Evolutionary conservation across 176 grass and related monocot species (phyloP).

Genomic region (Avena sativa): DNA sequence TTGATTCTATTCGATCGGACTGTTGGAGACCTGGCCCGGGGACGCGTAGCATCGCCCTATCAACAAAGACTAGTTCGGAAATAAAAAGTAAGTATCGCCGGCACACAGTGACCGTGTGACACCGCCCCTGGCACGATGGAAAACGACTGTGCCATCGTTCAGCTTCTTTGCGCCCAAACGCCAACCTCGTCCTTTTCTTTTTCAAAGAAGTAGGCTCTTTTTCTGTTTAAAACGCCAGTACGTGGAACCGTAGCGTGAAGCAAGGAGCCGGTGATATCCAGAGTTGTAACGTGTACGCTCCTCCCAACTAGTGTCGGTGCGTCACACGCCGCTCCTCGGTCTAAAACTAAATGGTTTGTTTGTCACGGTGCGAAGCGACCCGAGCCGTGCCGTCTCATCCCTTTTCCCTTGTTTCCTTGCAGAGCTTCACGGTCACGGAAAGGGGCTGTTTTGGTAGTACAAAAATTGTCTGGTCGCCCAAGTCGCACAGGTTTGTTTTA

Average conservation of each 20-base stretch:
- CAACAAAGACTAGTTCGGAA: not conserved
- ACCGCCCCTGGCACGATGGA: not conserved
- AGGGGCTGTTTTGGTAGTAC: too few species aligned
- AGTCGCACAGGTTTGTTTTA: not conserved
- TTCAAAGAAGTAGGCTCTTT: too few species aligned
- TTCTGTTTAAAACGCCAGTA: not conserved
- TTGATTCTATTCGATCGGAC: too few species aligned
- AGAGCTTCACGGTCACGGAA: too few species aligned
- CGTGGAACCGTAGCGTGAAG: not conserved
- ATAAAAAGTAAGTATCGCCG: not conserved
- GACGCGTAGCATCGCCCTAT: too few species aligned
- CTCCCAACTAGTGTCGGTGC: not conserved
- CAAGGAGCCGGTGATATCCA: not conserved
- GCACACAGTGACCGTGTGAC: not conserved
- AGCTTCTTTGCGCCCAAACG: not conserved
- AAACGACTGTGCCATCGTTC: not conserved
- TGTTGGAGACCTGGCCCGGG: too few species aligned
- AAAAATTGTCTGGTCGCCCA: not conserved
- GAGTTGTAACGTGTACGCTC: slow-evolving; percentile 1
- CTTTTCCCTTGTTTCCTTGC: not conserved
- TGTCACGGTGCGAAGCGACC: not conserved
- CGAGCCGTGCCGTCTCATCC: not conserved
- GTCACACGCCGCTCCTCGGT: not conserved
- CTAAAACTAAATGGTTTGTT: not conserved
- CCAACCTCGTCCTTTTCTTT: too few species aligned